Evolutionary conservation across 148 eudicot species (phyloP).

Genomic region (Silene latifolia): DNA sequence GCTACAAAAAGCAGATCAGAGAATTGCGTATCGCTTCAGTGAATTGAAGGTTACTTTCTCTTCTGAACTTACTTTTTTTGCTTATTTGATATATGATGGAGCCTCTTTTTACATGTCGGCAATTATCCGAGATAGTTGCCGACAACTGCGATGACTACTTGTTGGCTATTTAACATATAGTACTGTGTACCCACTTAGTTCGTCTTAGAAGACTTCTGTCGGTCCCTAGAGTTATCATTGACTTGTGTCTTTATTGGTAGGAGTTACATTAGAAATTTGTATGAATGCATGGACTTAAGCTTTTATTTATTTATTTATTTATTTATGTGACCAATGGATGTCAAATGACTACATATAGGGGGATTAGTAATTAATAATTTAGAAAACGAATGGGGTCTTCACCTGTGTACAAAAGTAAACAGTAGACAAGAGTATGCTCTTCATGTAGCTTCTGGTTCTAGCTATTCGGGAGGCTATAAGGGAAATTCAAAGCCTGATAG

Average conservation of each 20-base stretch:
- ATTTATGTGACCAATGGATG: background rate
- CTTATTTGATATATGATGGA: background rate
- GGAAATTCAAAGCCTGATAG: background rate
- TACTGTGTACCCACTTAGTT: background rate
- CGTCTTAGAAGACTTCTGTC: background rate
- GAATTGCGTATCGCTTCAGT: slow-evolving; percentile 51
- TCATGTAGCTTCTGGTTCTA: background rate
- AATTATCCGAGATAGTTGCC: background rate
- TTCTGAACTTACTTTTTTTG: background rate
- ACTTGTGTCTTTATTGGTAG: no score
- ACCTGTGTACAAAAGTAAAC: slow-evolving; percentile 5
- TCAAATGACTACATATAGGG: background rate
- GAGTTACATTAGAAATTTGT: background rate
- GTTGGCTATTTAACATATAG: background rate
- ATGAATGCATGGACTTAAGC: background rate
- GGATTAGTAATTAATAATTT: background rate
- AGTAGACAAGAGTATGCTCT: slow-evolving; percentile 1
- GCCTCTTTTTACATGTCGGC: background rate
- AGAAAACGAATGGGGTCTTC: background rate
- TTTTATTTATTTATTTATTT: background rate
- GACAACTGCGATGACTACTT: background rate
- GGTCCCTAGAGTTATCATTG: no score
- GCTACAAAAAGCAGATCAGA: slow-evolving; percentile 65
- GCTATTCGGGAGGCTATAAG: background rate
- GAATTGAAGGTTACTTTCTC: slow-evolving; percentile 67